Conservation (phyloP, 345 rosid species). For the Garcia nutans region DNA sequence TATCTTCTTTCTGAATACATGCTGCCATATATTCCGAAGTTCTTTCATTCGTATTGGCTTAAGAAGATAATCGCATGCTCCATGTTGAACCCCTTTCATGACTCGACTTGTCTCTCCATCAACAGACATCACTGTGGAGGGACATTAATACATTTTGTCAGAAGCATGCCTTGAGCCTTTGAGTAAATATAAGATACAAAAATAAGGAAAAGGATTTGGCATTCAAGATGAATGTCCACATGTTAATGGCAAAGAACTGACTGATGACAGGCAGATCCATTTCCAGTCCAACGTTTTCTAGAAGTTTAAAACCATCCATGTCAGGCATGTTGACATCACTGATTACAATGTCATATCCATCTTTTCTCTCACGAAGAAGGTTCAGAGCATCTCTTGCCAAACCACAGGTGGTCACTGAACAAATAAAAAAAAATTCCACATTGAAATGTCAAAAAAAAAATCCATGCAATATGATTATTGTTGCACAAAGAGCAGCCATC, state of each 20-base stretch:
- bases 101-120: slow-evolving; percentile 93
- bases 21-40: slow-evolving; percentile 97
- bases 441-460: slow-evolving; percentile 20
- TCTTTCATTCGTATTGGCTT: slow-evolving; percentile 98
- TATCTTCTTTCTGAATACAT: slow-evolving; percentile 79
- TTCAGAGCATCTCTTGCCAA: slow-evolving; percentile 84
- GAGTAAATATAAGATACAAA: slow-evolving; percentile 3
- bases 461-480: not conserved
- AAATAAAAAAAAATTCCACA: slow-evolving; percentile 21
- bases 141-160: slow-evolving; percentile 23
- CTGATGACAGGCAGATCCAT: slow-evolving; percentile 97
- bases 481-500: not conserved
- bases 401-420: slow-evolving; percentile 77
- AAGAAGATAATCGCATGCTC: slow-evolving; percentile 94
- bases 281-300: slow-evolving; percentile 92
- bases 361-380: slow-evolving; percentile 81
- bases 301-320: slow-evolving; percentile 97
- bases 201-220: not conserved
- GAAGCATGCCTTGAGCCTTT: slow-evolving; percentile 14
- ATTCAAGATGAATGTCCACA: slow-evolving; percentile 20
- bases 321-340: slow-evolving; percentile 99
- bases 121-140: slow-evolving; percentile 83
- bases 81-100: slow-evolving; percentile 94
- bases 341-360: slow-evolving; percentile 87
- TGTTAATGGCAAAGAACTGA: slow-evolving; percentile 45